Conservation (phyloP, 352 stramenopile genomes). For the Phytophthora tentaculata region DNA sequence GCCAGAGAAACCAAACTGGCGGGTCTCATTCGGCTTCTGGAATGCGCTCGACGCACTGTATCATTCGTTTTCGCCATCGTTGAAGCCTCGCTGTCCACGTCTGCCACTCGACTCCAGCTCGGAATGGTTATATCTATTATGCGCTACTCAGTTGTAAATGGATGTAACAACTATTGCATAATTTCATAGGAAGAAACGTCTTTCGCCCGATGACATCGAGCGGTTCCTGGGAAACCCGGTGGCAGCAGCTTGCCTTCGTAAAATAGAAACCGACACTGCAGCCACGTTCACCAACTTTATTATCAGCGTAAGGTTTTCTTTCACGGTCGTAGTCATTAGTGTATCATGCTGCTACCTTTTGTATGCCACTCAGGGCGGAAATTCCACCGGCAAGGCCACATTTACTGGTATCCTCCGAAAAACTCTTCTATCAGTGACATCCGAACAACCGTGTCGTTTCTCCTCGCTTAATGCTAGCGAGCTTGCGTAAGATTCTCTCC, state of each 20-base stretch:
- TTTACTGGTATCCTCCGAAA: slow-evolving; percentile 53
- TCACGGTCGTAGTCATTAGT: no score
- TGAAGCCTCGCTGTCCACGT: slow-evolving; percentile 56
- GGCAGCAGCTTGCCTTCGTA: slow-evolving; percentile 41
- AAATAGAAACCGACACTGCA: slow-evolving; percentile 22
- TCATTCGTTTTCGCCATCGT: slow-evolving; percentile 35
- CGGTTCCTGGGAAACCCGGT: slow-evolving; percentile 57
- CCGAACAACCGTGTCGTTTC: slow-evolving; percentile 35
- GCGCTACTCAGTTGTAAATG: background rate
- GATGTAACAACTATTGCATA: background rate
- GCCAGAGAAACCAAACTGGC: slow-evolving; percentile 43
- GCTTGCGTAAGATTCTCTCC: slow-evolving; percentile 35
- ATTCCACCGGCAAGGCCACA: slow-evolving; percentile 57
- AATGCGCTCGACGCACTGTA: slow-evolving; percentile 63
- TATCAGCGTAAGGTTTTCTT: slow-evolving; percentile 50
- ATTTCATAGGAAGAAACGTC: slow-evolving; percentile 38
- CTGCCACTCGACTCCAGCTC: slow-evolving; percentile 26
- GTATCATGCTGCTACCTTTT: no score
- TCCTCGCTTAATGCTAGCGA: slow-evolving; percentile 47
- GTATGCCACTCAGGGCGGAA: slow-evolving; percentile 42
- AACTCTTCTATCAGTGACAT: slow-evolving; percentile 26
- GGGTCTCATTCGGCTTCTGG: slow-evolving; percentile 67
- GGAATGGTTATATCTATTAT: slow-evolving; percentile 45
- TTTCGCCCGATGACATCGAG: slow-evolving; percentile 43
- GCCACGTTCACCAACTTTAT: slow-evolving; percentile 60